phyloP scores from a whole-genome alignment of 2,329 filamentous ascomycete species.

The Fusarium sp. region DNA sequence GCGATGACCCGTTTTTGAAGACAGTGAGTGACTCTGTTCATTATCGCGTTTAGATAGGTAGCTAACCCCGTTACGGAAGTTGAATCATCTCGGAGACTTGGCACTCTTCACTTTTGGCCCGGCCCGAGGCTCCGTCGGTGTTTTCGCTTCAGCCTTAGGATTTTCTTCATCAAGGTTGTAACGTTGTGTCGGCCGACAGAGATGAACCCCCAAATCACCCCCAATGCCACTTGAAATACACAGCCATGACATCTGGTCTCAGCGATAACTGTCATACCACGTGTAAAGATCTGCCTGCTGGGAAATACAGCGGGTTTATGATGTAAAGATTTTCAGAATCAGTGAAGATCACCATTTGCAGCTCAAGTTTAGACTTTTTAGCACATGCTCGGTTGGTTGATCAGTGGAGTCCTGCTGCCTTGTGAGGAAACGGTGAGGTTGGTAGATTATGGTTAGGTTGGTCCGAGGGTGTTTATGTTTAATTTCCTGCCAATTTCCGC shows the following conservation, averaged over 20 bases:
- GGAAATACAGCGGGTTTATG: not conserved
- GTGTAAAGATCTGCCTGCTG: not conserved
- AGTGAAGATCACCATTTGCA: not conserved
- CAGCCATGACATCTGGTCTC: not conserved
- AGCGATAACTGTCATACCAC: not conserved
- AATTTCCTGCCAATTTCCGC: conserved; percentile 16
- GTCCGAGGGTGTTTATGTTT: not conserved
- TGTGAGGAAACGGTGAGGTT: not conserved
- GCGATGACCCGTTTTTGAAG: conserved; percentile 5
- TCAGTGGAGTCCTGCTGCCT: conserved; percentile 7
- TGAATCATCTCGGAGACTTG: conserved; percentile 8
- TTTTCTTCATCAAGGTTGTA: not conserved
- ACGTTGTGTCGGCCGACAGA: not conserved
- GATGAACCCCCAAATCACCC: not conserved
- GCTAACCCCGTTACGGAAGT: conserved; percentile 12
- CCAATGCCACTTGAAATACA: not conserved
- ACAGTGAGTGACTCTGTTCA: not conserved
- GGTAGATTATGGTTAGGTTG: not conserved
- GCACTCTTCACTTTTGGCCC: not conserved
- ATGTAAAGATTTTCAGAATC: fast-evolving
- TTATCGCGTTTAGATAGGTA: not conserved
- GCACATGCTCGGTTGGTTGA: not conserved
- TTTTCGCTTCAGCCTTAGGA: not conserved
- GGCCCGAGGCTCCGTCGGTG: not conserved
- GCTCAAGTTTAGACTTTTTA: not conserved